phyloP scores from a whole-genome alignment of 1,284 basidiomycete genomes.

The Marasmius fiardii region DNA sequence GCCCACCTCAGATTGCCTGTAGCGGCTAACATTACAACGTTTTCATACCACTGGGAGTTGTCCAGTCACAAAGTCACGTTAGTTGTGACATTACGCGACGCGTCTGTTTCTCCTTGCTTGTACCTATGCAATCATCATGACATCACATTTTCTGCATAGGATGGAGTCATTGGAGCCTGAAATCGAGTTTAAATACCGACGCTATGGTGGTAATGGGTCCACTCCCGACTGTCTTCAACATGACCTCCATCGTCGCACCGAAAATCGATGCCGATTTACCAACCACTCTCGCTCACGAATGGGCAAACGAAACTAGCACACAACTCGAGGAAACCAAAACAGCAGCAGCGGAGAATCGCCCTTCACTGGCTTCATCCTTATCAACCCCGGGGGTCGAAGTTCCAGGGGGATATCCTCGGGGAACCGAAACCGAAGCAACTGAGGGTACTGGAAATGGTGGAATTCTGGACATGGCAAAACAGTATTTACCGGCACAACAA shows the following conservation, averaged over 20 bases:
- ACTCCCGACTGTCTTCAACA: background rate
- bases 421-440: conserved; percentile 1
- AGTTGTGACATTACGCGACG: background rate
- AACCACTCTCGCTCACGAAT: conserved; percentile 22
- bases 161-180: background rate
- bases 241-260: conserved; percentile 1
- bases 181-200: background rate
- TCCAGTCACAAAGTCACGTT: too few species aligned
- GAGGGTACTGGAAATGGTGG: conserved; percentile 2
- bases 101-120: background rate
- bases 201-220: background rate
- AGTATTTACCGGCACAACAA: conserved; percentile 20
- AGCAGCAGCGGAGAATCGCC: background rate
- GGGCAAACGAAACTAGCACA: conserved; percentile 21
- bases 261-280: conserved; percentile 17
- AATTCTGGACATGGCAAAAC: conserved; percentile 15
- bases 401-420: conserved; percentile 26
- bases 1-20: too few species aligned
- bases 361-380: conserved; percentile 3
- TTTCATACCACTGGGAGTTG: too few species aligned
- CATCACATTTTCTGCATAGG: background rate
- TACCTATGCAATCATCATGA: background rate
- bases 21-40: too few species aligned
- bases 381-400: conserved; percentile 22
- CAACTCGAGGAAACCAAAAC: conserved; percentile 2